A percentile compares a stretch with the other conserved stretches of the same genome.
phyloP scores from a whole-genome alignment of 768 basidiomycete species.

The Amanita pallidorosea region DNA sequence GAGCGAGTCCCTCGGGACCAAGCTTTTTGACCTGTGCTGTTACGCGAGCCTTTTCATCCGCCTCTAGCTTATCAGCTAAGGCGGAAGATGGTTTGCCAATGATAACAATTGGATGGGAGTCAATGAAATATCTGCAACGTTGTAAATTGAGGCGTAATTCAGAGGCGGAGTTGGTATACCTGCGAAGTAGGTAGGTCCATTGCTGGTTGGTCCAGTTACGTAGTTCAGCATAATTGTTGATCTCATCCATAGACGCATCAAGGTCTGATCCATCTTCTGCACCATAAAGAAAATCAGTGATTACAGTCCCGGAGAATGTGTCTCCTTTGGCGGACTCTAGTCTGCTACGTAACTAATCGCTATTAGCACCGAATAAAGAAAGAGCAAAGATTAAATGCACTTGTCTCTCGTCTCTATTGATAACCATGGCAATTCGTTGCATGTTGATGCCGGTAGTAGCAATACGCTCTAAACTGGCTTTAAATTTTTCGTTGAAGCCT shows the following conservation, averaged over 20 bases:
- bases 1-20: conserved; percentile 73
- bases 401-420: conserved; percentile 84
- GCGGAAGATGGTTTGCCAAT: conserved; percentile 81
- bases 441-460: conserved; percentile 76
- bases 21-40: conserved; percentile 55
- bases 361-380: conserved; percentile 4
- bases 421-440: conserved; percentile 78
- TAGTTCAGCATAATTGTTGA: conserved; percentile 57
- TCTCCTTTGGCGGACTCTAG: conserved; percentile 79
- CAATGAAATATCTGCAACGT: conserved; percentile 60
- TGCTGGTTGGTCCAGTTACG: conserved; percentile 61
- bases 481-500: conserved; percentile 59
- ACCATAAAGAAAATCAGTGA: conserved; percentile 83
- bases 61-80: conserved; percentile 72
- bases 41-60: conserved; percentile 70
- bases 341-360: conserved; percentile 61
- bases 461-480: conserved; percentile 58
- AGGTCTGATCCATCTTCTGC: conserved; percentile 75
- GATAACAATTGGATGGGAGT: conserved; percentile 63
- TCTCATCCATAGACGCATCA: conserved; percentile 61
- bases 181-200: conserved; percentile 69
- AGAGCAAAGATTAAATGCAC: conserved; percentile 20
- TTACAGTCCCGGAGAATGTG: conserved; percentile 62
- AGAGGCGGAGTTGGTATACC: conserved; percentile 31
- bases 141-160: background rate